Conservation (phyloP, 108 stramenopile genomes). For the Cyclostephanos tholiformis region DNA sequence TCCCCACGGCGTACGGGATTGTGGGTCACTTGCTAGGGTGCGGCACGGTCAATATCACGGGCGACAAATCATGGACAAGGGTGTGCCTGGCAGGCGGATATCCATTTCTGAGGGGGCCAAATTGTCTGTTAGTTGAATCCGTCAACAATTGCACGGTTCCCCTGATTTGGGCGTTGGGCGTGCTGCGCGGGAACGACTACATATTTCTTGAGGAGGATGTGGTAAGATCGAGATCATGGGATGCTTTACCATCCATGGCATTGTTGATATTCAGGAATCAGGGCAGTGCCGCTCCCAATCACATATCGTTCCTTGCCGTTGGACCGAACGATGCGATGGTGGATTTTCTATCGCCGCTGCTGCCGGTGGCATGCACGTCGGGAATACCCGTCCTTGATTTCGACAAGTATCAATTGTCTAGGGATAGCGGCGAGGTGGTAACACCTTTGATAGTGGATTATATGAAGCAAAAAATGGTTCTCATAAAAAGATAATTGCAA, state of each 20-base stretch:
- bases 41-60: constrained; percentile 63
- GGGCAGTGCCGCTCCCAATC: constrained; percentile 61
- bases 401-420: too few relatives aligned
- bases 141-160: constrained; percentile 68
- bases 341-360: constrained; percentile 70
- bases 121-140: constrained; percentile 35
- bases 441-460: too few relatives aligned
- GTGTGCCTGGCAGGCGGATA: constrained; percentile 73
- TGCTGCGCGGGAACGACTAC: constrained; percentile 34
- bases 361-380: constrained; percentile 58
- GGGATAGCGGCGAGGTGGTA: too few relatives aligned
- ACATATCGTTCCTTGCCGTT: constrained; percentile 76
- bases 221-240: constrained; percentile 12
- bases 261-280: constrained; percentile 58
- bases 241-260: constrained; percentile 33
- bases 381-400: constrained; percentile 73
- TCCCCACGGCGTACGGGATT: constrained; percentile 53
- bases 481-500: too few relatives aligned
- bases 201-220: constrained; percentile 12
- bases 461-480: too few relatives aligned
- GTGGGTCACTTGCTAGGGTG: constrained; percentile 80
- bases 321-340: constrained; percentile 77
- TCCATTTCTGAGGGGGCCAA: constrained; percentile 32
- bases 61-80: constrained; percentile 72
- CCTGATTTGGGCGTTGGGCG: constrained; percentile 28